Conservation (phyloP, 371 early-diverging fungal species). For the Actinomucor elegans region DNA sequence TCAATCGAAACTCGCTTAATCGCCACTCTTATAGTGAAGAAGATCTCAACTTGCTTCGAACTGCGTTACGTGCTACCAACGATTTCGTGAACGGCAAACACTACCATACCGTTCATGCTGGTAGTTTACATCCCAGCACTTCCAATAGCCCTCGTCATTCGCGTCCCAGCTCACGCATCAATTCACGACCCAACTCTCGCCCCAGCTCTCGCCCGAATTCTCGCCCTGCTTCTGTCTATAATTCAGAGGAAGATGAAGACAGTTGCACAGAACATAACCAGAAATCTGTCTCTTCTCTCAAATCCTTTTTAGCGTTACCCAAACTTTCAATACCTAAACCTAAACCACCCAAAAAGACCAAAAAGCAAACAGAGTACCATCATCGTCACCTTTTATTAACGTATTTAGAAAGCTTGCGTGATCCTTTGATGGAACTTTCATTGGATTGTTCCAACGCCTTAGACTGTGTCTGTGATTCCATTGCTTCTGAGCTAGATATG, state of each 20-base stretch:
- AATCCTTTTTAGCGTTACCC: conserved; percentile 32
- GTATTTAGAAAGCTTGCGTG: conserved; percentile 54
- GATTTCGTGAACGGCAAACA: conserved; percentile 14
- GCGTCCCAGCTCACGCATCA: neutral
- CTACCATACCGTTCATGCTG: neutral
- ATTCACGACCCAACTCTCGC: conserved; percentile 10
- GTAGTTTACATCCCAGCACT: conserved; percentile 3
- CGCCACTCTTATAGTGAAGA: conserved; percentile 31
- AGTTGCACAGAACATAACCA: conserved; percentile 34
- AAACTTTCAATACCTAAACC: conserved; percentile 19
- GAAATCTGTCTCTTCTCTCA: conserved; percentile 35
- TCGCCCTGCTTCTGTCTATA: conserved; percentile 9
- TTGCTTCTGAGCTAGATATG: conserved; percentile 46
- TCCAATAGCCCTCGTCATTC: neutral
- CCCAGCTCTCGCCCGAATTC: conserved; percentile 9
- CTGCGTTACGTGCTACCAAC: conserved; percentile 31
- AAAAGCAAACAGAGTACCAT: conserved; percentile 51
- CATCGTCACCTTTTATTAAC: conserved; percentile 56
- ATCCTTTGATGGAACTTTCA: conserved; percentile 54
- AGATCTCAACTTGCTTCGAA: conserved; percentile 22
- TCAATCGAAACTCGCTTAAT: neutral
- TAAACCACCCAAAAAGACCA: conserved; percentile 38
- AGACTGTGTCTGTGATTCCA: conserved; percentile 45
- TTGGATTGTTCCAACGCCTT: conserved; percentile 48
- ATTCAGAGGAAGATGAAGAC: conserved; percentile 26